Evolutionary conservation across 2,329 filamentous ascomycete species (phyloP), one percentile per base, ranked within the genome.

Genomic region (Triangularia setosa): DNA sequence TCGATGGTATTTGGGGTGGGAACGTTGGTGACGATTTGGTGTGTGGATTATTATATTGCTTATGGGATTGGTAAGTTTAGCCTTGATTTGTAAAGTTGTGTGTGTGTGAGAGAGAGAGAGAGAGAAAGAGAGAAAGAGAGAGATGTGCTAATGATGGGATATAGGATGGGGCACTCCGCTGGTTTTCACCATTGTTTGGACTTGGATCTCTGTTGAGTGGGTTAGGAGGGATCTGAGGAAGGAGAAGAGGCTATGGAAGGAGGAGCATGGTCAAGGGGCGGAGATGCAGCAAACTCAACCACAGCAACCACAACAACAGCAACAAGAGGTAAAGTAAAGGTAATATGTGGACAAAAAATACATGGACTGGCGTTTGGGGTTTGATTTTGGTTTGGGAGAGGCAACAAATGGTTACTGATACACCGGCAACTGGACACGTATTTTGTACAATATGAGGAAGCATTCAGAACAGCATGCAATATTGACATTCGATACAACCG

Each of bases 21-120:
- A 18, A 79, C 81, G 16, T 79, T 83, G 11, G 78, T 77, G 0
- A 75, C 84, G 2, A 72, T 84, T 44, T 83, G 83, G 71, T 81
- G 80, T 0, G 77, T 82, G 4, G 74, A 78, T 0, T 72, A 80
- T 66, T 75, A 78, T 24, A 76, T 83, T 35, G 82, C 80, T 9
- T 85, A 83, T 61, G 75, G 75, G 25, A 71, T 78, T 63, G 75
- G 76, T 78, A 65, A 68, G 74, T 73, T 23, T 23, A n/a, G 4
- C 40, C 40, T 21, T 14, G 11, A 16, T 23, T 52, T 33, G 53
- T 8, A 3, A 2, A 7, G 4, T 52, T 52, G 7, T 5, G 3
- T n/a, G n/a, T n/a, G n/a, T n/a, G n/a, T n/a, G n/a, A n/a, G n/a
- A n/a, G n/a, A n/a, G n/a, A n/a, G n/a, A n/a, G n/a, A n/a, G n/a